A percentile compares a stretch with the other conserved stretches of the same genome.
Conservation (phyloP, 1,284 basidiomycete species). For the Apiotrichum mycotoxinovorans region DNA sequence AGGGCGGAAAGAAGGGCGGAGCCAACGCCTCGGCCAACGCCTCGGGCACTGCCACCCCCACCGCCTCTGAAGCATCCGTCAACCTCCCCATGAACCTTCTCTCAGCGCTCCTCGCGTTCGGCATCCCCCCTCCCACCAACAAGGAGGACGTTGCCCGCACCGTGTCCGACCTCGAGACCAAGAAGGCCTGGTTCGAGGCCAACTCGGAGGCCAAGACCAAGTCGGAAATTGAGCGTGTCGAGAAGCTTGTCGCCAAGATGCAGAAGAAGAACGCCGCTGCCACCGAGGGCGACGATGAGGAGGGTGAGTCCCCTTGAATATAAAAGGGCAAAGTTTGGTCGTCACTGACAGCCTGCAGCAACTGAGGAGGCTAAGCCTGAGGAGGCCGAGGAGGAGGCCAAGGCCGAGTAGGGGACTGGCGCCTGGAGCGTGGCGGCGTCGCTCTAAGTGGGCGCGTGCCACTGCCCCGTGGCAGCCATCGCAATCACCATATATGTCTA, state of each 20-base stretch:
- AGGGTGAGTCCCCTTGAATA: not conserved
- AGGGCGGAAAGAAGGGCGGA: constrained; percentile 61
- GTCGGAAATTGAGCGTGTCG: constrained; percentile 69
- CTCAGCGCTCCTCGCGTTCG: constrained; percentile 78
- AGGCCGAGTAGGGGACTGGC: not conserved
- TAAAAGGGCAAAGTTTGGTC: not conserved
- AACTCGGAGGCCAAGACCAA: constrained; percentile 56
- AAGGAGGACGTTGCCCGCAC: constrained; percentile 75
- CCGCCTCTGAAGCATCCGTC: constrained; percentile 54
- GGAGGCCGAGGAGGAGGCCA: not conserved
- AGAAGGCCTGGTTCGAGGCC: constrained; percentile 88
- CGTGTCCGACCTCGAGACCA: constrained; percentile 85
- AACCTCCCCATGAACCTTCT: constrained; percentile 83
- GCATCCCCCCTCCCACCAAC: constrained; percentile 83
- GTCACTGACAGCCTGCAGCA: not conserved
- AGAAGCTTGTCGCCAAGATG: constrained; percentile 55
- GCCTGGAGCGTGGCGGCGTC: not conserved
- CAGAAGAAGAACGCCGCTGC: constrained; percentile 46
- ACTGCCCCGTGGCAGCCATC: no score
- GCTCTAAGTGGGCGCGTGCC: no score
- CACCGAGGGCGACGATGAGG: constrained; percentile 5
- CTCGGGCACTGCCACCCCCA: constrained; percentile 26
- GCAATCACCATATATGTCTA: no score
- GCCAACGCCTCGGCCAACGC: constrained; percentile 18
- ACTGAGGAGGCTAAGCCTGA: constrained; percentile 3